phyloP scores from a whole-genome alignment of 78 protist genomes.

The Diacronema lutheri region DNA sequence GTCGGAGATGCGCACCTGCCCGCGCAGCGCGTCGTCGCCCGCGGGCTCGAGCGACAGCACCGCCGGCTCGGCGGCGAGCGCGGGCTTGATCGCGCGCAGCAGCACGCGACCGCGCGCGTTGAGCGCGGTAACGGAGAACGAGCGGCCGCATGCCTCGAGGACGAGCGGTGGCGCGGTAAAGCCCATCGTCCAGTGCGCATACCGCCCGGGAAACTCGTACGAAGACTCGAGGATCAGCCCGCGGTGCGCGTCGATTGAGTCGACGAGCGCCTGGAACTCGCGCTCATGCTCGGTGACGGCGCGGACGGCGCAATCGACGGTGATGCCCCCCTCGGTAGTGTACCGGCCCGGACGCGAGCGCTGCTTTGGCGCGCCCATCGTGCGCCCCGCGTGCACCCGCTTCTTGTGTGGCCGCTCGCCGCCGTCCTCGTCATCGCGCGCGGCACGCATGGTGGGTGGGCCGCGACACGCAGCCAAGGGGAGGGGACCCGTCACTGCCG shows the following conservation, averaged over 20 bases:
- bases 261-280: not conserved
- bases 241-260: not conserved
- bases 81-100: not conserved
- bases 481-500: too few relatives aligned
- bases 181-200: slow-evolving; percentile 30
- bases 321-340: not conserved
- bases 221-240: slow-evolving; percentile 8
- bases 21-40: not conserved
- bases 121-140: slow-evolving; percentile 11
- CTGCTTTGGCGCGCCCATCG: not conserved
- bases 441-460: too few relatives aligned
- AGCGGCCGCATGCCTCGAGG: not conserved
- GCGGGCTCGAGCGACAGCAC: not conserved
- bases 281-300: not conserved
- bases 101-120: slow-evolving; percentile 34
- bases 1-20: not conserved
- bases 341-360: not conserved
- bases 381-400: not conserved
- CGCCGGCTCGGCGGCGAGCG: not conserved
- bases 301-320: not conserved
- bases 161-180: slow-evolving; percentile 31
- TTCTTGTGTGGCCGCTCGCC: too few relatives aligned
- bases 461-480: too few relatives aligned
- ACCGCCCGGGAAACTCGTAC: slow-evolving; percentile 18
- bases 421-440: too few relatives aligned